Evolutionary conservation across 331 rosid species (phyloP).

Genomic region (Cydonia oblonga): DNA sequence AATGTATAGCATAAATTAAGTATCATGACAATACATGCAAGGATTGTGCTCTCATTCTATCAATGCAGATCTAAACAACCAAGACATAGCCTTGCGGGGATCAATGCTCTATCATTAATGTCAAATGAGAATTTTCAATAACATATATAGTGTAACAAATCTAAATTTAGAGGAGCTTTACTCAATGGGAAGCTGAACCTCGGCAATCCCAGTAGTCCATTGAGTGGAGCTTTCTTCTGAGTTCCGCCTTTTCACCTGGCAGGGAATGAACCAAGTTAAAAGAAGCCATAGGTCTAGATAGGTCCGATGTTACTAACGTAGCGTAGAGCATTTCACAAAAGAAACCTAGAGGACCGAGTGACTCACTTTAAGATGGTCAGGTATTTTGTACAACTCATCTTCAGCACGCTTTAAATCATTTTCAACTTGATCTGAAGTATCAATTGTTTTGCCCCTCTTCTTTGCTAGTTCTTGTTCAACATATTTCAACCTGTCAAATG

Average conservation of each 20-base stretch:
- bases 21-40: background rate
- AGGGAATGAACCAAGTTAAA: slow-evolving; percentile 1
- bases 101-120: background rate
- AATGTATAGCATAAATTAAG: background rate
- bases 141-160: background rate
- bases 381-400: slow-evolving; percentile 85
- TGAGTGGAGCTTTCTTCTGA: slow-evolving; percentile 96
- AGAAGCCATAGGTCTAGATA: background rate
- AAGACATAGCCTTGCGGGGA: background rate
- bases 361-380: slow-evolving; percentile 93
- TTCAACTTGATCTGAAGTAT: slow-evolving; percentile 54
- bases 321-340: background rate
- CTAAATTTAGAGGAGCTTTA: slow-evolving; percentile 24
- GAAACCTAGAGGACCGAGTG: background rate
- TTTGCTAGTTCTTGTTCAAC: slow-evolving; percentile 81
- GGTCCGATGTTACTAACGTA: background rate
- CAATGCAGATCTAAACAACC: background rate
- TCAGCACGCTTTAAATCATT: slow-evolving; percentile 83
- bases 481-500: slow-evolving; percentile 44
- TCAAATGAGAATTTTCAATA: background rate
- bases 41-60: background rate
- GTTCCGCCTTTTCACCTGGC: slow-evolving; percentile 79
- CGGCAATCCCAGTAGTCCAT: slow-evolving; percentile 99
- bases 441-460: slow-evolving; percentile 68
- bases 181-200: slow-evolving; percentile 98